Conservation (phyloP, 2,329 filamentous ascomycete genomes). For the Fusarium odoratissimum region DNA sequence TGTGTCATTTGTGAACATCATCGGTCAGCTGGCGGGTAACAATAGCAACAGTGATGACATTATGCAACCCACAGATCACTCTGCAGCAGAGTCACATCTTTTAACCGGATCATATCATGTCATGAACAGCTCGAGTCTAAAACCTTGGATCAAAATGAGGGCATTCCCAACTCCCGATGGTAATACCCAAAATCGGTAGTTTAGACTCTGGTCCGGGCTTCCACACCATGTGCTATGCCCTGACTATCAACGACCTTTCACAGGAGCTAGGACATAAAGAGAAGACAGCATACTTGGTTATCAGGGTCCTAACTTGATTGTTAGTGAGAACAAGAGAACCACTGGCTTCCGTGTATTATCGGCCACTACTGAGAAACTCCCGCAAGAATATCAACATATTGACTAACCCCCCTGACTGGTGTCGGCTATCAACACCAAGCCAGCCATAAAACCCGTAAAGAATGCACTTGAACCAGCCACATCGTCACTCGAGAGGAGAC, state of each 20-base stretch:
- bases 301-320: neutral
- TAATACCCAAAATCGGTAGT: neutral
- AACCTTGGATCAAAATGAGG: constrained; percentile 4
- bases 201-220: neutral
- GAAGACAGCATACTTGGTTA: neutral
- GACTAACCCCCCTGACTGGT: neutral
- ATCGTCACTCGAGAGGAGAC: constrained; percentile 24
- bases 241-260: neutral
- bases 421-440: neutral
- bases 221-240: neutral
- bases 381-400: neutral
- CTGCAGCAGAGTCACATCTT: neutral
- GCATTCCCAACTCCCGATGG: constrained; percentile 17
- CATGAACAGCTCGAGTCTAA: neutral
- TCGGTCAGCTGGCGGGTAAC: neutral
- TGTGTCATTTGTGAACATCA: neutral
- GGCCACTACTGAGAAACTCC: neutral
- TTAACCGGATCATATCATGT: neutral
- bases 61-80: neutral
- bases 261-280: neutral
- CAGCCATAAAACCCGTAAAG: neutral
- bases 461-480: constrained; percentile 28
- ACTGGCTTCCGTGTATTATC: neutral
- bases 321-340: neutral
- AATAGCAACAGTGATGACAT: neutral